Evolutionary conservation across 306 rosid genomes (phyloP), one percentile per base, ranked within the genome.

Genomic region (Acacia confusa): DNA sequence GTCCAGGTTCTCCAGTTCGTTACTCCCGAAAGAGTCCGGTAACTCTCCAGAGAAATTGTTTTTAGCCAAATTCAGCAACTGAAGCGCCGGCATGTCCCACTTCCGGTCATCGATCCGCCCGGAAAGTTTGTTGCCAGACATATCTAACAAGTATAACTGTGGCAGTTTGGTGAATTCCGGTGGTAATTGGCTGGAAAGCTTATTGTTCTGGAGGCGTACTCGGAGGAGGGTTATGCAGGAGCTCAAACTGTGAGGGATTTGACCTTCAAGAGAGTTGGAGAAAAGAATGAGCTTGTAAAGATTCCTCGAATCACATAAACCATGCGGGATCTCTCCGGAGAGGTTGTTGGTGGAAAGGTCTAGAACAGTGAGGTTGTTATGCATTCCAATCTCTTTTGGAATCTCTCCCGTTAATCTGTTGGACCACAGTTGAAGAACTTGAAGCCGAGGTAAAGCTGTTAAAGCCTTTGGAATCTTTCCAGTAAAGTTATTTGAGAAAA

Each of bases 171-270:
- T 74, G 14, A 89, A 82, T 38, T 73, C 84, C 0, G 85, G 16
- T 3, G 80, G 45, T 63, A 91, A 30, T 22, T 86, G 86, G 1
- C 96, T 93, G 43, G 91, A 89, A 38, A 91, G 74, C 0, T 80
- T 71, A 86, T 96, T 96, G 88, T 92, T 85, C 63, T 96, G 99
- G 47, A 96, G 88, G 22, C 93, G 90, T n/a, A 91, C 89, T 57
- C 93, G 83, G 4, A 67, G 68, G 69, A 91, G 74, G 82, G 86
- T 91, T 75, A 65, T 80, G 82, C 96, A 91, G 72, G 86, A 57
- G 30, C 71, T 36, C 79, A 91, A 50, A 24, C 80, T 73, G 60
- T 19, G 32, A 0, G 93, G 90, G 68, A 91, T 68, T 50, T 50
- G 78, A 0, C 96, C 96, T 13, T 32, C 60, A 10, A 91, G 86